Percentiles rank a stretch among this genome's conserved stretches.
Conservation (phyloP, 257 asterid genomes). For the Solanum neorickii region DNA sequence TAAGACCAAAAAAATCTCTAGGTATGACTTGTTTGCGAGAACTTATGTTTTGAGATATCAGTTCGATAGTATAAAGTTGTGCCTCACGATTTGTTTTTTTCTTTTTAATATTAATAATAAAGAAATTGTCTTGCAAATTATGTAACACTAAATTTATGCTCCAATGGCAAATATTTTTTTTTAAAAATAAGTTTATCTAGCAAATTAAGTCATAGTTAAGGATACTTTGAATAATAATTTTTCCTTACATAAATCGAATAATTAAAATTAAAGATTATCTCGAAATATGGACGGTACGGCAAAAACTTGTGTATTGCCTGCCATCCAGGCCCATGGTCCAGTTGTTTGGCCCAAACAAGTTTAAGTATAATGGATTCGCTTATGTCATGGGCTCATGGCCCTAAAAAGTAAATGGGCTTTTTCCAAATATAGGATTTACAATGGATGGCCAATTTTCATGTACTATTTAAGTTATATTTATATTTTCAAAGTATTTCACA, state of each 20-base stretch:
- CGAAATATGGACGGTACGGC: not conserved
- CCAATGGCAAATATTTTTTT: not conserved
- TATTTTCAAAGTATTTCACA: not conserved
- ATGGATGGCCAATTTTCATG: not conserved
- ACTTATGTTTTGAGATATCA: too few species aligned
- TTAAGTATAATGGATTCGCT: not conserved
- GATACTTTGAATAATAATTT: not conserved
- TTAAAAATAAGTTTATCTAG: too few species aligned
- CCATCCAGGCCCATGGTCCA: not conserved
- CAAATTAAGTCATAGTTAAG: not conserved
- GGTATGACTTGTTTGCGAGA: not conserved
- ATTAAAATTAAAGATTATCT: not conserved
- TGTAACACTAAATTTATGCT: not conserved
- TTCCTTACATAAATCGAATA: rapidly evolving
- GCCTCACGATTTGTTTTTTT: not conserved
- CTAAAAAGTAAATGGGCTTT: not conserved
- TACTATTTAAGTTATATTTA: not conserved
- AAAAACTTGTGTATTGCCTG: not conserved
- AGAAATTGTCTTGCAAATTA: not conserved
- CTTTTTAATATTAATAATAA: not conserved
- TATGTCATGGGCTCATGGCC: not conserved
- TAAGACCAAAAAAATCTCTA: not conserved
- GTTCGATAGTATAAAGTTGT: not conserved
- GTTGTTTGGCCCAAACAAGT: not conserved
- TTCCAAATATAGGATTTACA: not conserved